Evolutionary conservation across 2,329 filamentous ascomycete genomes (phyloP), one percentile per base, ranked within the genome.

Genomic region (Colletotrichum neosansevieriae): DNA sequence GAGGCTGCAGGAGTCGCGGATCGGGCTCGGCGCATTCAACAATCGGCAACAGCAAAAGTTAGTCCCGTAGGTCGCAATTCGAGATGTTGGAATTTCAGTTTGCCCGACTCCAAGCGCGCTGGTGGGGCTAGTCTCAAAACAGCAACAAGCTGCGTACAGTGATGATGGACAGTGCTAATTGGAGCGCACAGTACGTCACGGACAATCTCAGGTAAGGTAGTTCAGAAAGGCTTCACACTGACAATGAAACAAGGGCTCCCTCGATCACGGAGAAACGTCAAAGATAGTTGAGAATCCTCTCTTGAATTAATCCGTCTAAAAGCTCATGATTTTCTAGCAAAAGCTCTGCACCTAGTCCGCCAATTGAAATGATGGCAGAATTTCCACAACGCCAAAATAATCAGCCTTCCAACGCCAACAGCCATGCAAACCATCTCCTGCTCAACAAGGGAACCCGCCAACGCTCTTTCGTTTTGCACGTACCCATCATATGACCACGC

Each of bases 111-210:
- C 56, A 60, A 47, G 56, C 66, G 67, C 58, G 67, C 63, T 40
- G 36, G 67, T 63, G 63, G 63, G 67, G 63, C 79, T 81, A 63
- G 79, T 73, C 78, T 78, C 63, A 69, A 79, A 74, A 69, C 36
- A 76, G 79, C 71, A 80, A 77, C 65, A 58, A 79, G 78, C 79
- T 80, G 63, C 63, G 53, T 49, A 69, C 67, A 67, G 67, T 67
- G 45, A 9, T n/a, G 34, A 34, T 32, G 13, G 4, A 17, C 57
- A 29, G 50, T 54, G 29, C n/a, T 3, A 2, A 1, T 11, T 3
- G 6, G 1, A 4, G 3, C 10, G 21, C 59, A 68, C 51, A 17
- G 60, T 70, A 42, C 51, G 70, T 7, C 29, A 29, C 6, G 1
- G 29, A 29, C 29, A 9, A 9, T 7, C 29, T 29, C 29, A 29